Conservation (phyloP, 139 green algal genomes). For the Spirogloea muscicola region DNA sequence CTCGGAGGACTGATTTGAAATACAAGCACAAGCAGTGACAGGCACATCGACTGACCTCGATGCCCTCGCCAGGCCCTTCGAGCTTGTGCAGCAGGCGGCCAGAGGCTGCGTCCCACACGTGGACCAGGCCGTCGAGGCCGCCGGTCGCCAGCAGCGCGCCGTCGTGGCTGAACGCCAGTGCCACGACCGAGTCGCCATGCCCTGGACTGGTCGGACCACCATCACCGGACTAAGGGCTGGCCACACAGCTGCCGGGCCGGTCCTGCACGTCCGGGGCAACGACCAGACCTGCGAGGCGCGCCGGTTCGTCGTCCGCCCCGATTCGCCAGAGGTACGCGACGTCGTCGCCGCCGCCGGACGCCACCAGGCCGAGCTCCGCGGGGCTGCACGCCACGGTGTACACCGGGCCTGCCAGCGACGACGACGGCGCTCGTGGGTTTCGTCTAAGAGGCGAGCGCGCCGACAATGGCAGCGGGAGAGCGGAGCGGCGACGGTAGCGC, state of each 20-base stretch:
- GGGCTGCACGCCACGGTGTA: constrained; percentile 35
- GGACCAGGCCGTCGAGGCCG: constrained; percentile 74
- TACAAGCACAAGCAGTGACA: no score
- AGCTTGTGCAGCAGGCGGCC: constrained; percentile 46
- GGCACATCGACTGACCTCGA: no score
- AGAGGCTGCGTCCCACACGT: constrained; percentile 63
- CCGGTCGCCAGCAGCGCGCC: constrained; percentile 75
- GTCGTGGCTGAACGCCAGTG: constrained; percentile 68
- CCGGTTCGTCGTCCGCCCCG: constrained; percentile 23
- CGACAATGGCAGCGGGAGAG: background rate
- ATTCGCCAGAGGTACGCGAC: constrained; percentile 41
- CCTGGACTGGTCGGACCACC: constrained; percentile 42
- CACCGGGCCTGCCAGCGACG: constrained; percentile 7
- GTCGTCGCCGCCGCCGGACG: constrained; percentile 44
- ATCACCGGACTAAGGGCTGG: no score
- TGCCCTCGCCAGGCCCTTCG: constrained; percentile 47
- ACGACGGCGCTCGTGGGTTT: background rate
- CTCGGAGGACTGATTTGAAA: no score
- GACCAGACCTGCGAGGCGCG: constrained; percentile 2
- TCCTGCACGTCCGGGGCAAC: no score
- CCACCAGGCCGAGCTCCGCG: background rate
- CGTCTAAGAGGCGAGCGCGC: background rate
- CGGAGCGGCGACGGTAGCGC: background rate
- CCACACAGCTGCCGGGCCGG: no score
- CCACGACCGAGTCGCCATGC: constrained; percentile 80